Evolutionary conservation across 148 eudicot genomes (phyloP).

Genomic region (Chenopodium quinoa): DNA sequence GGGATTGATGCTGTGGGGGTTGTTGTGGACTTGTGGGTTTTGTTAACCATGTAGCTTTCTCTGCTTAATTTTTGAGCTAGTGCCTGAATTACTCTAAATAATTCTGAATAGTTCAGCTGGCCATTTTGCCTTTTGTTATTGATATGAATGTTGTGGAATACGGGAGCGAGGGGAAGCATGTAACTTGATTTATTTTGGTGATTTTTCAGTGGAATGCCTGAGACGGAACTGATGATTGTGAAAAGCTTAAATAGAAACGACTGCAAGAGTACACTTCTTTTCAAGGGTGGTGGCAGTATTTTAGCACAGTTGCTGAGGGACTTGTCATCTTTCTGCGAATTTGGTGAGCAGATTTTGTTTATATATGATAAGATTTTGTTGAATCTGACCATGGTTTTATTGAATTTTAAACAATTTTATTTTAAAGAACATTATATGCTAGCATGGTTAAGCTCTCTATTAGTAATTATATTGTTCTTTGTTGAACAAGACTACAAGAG

Average conservation of each 20-base stretch:
- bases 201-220: conserved; percentile 71
- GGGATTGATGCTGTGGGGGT: too few relatives aligned
- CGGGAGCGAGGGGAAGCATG: background rate
- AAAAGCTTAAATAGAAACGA: conserved; percentile 81
- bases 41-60: background rate
- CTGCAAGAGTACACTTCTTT: conserved; percentile 72
- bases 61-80: background rate
- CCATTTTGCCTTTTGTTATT: background rate
- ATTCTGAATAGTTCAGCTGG: background rate
- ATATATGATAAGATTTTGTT: too few relatives aligned
- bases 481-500: too few relatives aligned
- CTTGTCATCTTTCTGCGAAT: too few relatives aligned
- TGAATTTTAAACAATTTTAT: too few relatives aligned
- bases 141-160: background rate
- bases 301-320: conserved; percentile 54
- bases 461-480: too few relatives aligned
- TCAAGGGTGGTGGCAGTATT: conserved; percentile 70
- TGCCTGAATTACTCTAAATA: background rate
- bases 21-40: too few relatives aligned
- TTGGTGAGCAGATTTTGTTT: too few relatives aligned
- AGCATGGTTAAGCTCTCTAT: too few relatives aligned
- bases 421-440: too few relatives aligned
- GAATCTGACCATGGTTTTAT: too few relatives aligned
- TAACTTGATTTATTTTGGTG: conserved; percentile 15
- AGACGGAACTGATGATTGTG: conserved; percentile 78